Evolutionary conservation across 768 basidiomycete genomes (phyloP).

Genomic region (Psilocybe cyanescens): DNA sequence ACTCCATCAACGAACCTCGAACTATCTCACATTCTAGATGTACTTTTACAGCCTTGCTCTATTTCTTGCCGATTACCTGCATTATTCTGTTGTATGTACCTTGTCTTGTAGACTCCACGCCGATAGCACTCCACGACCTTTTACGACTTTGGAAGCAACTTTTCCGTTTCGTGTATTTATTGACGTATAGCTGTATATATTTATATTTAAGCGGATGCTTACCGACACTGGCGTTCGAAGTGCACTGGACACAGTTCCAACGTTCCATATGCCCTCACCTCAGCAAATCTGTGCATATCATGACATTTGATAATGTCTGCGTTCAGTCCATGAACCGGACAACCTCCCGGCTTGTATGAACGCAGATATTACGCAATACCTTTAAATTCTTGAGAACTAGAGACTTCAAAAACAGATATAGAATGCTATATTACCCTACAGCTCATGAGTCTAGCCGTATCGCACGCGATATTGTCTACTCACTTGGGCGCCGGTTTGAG

Average conservation of each 20-base stretch:
- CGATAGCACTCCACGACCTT: not conserved
- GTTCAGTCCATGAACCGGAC: too few relatives aligned
- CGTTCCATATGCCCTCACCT: not conserved
- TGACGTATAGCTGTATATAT: not conserved
- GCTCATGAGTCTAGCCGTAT: too few relatives aligned
- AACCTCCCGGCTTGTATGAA: too few relatives aligned
- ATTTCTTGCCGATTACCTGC: not conserved
- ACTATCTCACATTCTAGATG: not conserved
- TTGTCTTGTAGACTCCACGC: not conserved
- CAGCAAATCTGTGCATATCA: not conserved
- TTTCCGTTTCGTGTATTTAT: not conserved
- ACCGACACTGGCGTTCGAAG: too few relatives aligned
- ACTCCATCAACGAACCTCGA: not conserved
- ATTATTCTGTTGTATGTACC: not conserved
- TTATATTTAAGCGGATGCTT: not conserved
- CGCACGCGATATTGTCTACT: too few relatives aligned
- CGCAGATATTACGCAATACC: too few relatives aligned
- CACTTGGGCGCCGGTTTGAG: too few relatives aligned
- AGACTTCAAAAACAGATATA: too few relatives aligned
- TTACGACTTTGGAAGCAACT: not conserved
- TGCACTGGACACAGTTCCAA: too few relatives aligned
- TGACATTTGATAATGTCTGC: too few relatives aligned
- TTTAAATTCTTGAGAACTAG: too few relatives aligned
- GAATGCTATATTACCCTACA: too few relatives aligned
- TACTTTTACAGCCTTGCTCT: not conserved